Evolutionary conservation across 2,329 filamentous ascomycete species (phyloP), one percentile per base, ranked within the genome.

Genomic region (Fusarium verticillioides): DNA sequence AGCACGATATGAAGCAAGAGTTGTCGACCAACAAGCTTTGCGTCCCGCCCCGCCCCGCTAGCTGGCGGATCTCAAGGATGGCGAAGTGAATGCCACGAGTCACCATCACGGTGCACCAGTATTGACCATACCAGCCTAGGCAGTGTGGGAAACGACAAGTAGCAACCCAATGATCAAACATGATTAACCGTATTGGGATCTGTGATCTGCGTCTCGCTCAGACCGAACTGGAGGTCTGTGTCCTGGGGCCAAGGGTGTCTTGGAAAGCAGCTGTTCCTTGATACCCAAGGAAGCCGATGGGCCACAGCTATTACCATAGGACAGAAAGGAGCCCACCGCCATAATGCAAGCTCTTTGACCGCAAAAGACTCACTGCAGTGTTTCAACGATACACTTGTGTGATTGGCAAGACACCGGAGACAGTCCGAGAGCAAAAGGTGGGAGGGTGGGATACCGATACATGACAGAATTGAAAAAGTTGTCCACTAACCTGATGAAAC

Each of bases 401-500:
- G 28, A 46, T 58, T 46, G 61, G 46, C 40, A 65, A 54, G 54
- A 44, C 56, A 59, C 23, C 39, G 39, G 40, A 53, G 54, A 53
- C 50, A 39, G 43, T 40, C 44, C 46, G 36, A 46, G 57, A 67
- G 39, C 34, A 57, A 43, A 44, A 21, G 42, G 53, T 43, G 54
- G 42, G 42, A 61, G 21, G 28, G n/a, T 26, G 43, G 26, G 37
- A 19, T 47, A 39, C 37, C 32, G 49, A 52, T 49, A 40, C 30
- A 37, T 30, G 34, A 59, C 28, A 50, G 23, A 56, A 53, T 46
- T 69, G 30, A 54, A 58, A 53, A 54, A 32, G 10, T 37, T 58
- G 47, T 53, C 30, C 36, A 76, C 91, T 85, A 82, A 94, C 92
- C 91, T 88, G 37, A 95, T 82, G 78, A 95, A 95, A 77, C 90